A percentile compares a stretch with the other conserved stretches of the same genome.
These are phyloP conservation scores for Terfezia claveryi DNA, from an alignment of 495 filamentous ascomycete genomes.

Conservation along the genomic window DNA sequence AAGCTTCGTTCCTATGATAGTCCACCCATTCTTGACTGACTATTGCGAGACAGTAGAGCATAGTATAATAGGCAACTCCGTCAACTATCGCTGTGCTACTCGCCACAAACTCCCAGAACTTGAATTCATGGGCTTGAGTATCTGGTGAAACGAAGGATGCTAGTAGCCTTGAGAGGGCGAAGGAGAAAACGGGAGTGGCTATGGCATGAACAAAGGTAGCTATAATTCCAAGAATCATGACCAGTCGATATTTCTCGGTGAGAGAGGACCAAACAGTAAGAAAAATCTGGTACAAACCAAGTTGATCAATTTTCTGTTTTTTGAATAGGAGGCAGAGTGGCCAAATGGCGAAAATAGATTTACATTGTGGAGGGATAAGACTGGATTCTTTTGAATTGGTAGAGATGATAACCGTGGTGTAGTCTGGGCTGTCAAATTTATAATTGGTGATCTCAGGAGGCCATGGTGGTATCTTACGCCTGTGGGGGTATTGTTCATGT, in stretches of 20 bases:
- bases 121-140: slow-evolving; percentile 25
- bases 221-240: slow-evolving; percentile 38
- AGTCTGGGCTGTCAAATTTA: no score
- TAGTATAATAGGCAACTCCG: slow-evolving; percentile 37
- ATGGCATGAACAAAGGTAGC: slow-evolving; percentile 41
- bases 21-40: slow-evolving; percentile 66
- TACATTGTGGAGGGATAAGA: no score
- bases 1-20: slow-evolving; percentile 40
- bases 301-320: no score
- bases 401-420: no score
- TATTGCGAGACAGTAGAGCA: slow-evolving; percentile 47
- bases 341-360: no score
- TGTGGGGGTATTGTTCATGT: no score
- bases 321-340: no score
- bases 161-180: slow-evolving; percentile 52
- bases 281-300: slow-evolving; percentile 30
- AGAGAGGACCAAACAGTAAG: slow-evolving; percentile 51
- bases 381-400: no score
- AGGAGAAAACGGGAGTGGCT: slow-evolving; percentile 57
- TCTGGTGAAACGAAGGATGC: slow-evolving; percentile 35
- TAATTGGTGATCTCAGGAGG: no score
- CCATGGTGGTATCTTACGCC: no score
- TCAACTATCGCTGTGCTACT: slow-evolving; percentile 40
- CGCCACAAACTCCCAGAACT: slow-evolving; percentile 47
- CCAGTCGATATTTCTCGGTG: slow-evolving; percentile 25